These are phyloP conservation scores for Pichia kudriavzevii DNA, from an alignment of 1,139 yeast species.

Conservation along the genomic window DNA sequence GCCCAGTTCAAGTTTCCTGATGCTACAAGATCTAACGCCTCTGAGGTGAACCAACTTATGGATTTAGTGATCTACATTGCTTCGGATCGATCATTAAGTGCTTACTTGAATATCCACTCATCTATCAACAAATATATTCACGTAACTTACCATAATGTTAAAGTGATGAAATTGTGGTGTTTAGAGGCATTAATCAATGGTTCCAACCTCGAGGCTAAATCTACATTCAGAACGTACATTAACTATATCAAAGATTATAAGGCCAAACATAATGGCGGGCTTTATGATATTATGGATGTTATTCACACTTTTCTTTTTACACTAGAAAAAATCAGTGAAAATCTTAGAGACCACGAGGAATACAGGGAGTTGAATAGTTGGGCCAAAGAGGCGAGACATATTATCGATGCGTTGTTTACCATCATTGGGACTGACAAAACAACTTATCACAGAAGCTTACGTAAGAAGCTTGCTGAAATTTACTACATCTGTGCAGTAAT, in stretches of 20 bases:
- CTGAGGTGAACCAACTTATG: conserved; percentile 25
- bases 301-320: conserved; percentile 23
- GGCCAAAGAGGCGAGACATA: conserved; percentile 14
- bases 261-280: conserved; percentile 28
- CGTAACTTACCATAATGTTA: conserved; percentile 42
- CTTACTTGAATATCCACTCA: conserved; percentile 12
- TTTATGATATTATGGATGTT: conserved; percentile 28
- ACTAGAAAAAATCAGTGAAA: conserved; percentile 23
- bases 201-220: conserved; percentile 28
- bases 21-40: conserved; percentile 34
- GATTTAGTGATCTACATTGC: conserved; percentile 28
- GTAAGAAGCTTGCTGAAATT: conserved; percentile 12
- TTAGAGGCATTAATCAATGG: conserved; percentile 19
- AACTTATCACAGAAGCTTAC: conserved; percentile 8
- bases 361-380: conserved; percentile 15
- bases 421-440: conserved; percentile 10
- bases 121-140: conserved; percentile 32
- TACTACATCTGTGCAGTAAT: conserved; percentile 17
- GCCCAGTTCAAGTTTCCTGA: conserved; percentile 34
- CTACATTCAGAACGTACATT: conserved; percentile 37
- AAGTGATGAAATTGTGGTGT: conserved; percentile 34
- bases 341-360: conserved; percentile 12
- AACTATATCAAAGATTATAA: conserved; percentile 33
- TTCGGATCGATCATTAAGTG: conserved; percentile 18
- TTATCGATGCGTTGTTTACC: conserved; percentile 17